Base-by-base conservation (phyloP, 208 protist genomes). In the Balamuthia mandrillaris region DNA sequence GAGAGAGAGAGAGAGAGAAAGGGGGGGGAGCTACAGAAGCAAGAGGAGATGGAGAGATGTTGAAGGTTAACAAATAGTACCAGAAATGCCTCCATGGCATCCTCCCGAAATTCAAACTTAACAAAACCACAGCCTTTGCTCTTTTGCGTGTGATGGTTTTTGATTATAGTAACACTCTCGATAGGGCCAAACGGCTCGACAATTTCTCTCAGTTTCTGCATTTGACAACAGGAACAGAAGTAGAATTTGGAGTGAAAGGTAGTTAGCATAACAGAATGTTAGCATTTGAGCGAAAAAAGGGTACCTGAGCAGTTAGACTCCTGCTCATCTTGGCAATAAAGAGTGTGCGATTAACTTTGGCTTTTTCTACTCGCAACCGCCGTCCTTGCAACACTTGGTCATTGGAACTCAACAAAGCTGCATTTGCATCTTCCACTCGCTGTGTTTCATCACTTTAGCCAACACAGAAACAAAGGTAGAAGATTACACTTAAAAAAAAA, bases 61-160 rank as follows among this genome's bases (percentile, higher is more conserved):
- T 79, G 56, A 6, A 16, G n/a, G n/a, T n/a, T n/a, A n/a, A n/a
- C n/a, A n/a, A n/a, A n/a, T n/a, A n/a, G 29, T 84, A 84, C 78
- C 31, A 86, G 39, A 66, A 52, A 84, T 51, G 85, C 85, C 21
- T 9, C 56, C 41, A 66, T 79, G 14, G 85, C 85, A 42, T 88
- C 85, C 39, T 88, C 85, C 1, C 85, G 31, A 35, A 42, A 85
- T 5, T 52, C 35, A 29, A 75, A 85, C 29, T 88, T 88, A 6
- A 88, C 85, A 70, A 88, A 88, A 27, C 85, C 85, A 54, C 85
- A 88, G 47, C 85, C 85, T 31, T 86, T 85, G 72, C 77, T 86
- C 63, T 86, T 70, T 41, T 86, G 81, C 47, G 77, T 88, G 31
- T 86, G 56, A 49, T 88, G 85, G 41, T 88, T 78, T 33, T 86